Percentiles rank a stretch among this genome's conserved stretches.
Evolutionary conservation across 495 filamentous ascomycete genomes (phyloP).

Genomic region (Aspergillus diversus): DNA sequence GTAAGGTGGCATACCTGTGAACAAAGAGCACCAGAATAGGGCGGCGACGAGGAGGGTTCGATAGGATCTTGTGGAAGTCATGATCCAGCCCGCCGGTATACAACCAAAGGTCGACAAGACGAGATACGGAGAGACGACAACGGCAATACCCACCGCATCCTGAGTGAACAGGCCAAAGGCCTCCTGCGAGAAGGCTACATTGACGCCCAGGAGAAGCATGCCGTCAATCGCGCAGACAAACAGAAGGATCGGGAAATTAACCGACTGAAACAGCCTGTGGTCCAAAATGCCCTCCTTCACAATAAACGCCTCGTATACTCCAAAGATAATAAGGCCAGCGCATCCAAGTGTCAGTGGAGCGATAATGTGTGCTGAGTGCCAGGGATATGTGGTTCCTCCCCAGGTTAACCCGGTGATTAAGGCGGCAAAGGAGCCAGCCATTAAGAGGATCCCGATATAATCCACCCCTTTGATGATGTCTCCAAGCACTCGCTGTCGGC

Average conservation of each 20-base stretch:
- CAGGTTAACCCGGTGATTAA: not conserved
- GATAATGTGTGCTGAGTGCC: not conserved
- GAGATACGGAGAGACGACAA: not conserved
- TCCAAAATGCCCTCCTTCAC: constrained; percentile 5
- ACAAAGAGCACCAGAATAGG: constrained; percentile 1
- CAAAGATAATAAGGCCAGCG: not conserved
- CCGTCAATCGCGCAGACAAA: constrained; percentile 6
- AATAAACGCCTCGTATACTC: not conserved
- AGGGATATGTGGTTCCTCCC: constrained; percentile 1
- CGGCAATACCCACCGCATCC: constrained; percentile 1
- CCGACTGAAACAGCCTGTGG: constrained; percentile 1
- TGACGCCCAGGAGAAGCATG: constrained; percentile 3
- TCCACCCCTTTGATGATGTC: not conserved
- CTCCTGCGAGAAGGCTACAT: not conserved
- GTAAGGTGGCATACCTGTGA: no score
- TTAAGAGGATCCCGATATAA: not conserved
- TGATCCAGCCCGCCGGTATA: not conserved
- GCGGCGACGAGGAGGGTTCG: not conserved
- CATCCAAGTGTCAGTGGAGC: not conserved
- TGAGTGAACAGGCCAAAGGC: not conserved
- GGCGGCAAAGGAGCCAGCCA: not conserved
- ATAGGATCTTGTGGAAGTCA: not conserved
- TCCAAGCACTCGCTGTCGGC: not conserved
- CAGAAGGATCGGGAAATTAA: constrained; percentile 1
- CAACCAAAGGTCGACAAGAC: constrained; percentile 1